A percentile compares a stretch with the other conserved stretches of the same genome.
Conservation (phyloP, 352 stramenopile species). For the Achlya hypogyna region DNA sequence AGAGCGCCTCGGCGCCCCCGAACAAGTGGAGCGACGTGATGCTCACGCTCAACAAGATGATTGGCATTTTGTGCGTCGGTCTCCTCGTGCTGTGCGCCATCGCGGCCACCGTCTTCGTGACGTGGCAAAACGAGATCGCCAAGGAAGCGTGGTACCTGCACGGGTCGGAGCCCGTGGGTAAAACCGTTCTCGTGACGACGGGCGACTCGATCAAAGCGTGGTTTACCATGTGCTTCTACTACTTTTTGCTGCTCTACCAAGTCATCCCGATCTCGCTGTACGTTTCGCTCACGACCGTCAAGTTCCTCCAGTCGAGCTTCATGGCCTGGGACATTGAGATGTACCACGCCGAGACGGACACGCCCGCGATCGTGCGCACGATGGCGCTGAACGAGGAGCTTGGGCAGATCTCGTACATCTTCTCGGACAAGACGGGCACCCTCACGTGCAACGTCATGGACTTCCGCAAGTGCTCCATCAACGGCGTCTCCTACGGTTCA, state of each 20-base stretch:
- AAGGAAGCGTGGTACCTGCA: slow-evolving; percentile 70
- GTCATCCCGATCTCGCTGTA: slow-evolving; percentile 92
- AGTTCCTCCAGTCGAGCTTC: slow-evolving; percentile 77
- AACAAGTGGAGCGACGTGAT: slow-evolving; percentile 83
- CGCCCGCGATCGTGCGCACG: slow-evolving; percentile 66
- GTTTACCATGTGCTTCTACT: slow-evolving; percentile 89
- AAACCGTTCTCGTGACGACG: slow-evolving; percentile 26
- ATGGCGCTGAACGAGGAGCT: slow-evolving; percentile 89
- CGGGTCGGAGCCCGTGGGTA: slow-evolving; percentile 25
- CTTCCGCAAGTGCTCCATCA: slow-evolving; percentile 91
- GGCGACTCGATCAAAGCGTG: slow-evolving; percentile 33
- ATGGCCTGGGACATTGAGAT: slow-evolving; percentile 86
- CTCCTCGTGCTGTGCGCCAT: slow-evolving; percentile 55
- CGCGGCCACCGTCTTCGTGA: slow-evolving; percentile 63
- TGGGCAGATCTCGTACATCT: slow-evolving; percentile 85
- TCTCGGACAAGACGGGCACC: slow-evolving; percentile 89
- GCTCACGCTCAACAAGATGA: slow-evolving; percentile 76
- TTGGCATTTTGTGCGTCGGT: slow-evolving; percentile 53
- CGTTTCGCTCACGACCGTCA: slow-evolving; percentile 86
- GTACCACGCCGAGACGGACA: slow-evolving; percentile 90
- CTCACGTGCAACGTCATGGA: slow-evolving; percentile 92
- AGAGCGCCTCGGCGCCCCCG: slow-evolving; percentile 58
- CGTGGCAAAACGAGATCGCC: slow-evolving; percentile 67
- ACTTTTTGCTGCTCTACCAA: slow-evolving; percentile 85
- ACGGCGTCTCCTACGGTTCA: slow-evolving; percentile 85